Evolutionary conservation across 176 grass and related monocot species (phyloP).

Genomic region (Pharus latifolius): DNA sequence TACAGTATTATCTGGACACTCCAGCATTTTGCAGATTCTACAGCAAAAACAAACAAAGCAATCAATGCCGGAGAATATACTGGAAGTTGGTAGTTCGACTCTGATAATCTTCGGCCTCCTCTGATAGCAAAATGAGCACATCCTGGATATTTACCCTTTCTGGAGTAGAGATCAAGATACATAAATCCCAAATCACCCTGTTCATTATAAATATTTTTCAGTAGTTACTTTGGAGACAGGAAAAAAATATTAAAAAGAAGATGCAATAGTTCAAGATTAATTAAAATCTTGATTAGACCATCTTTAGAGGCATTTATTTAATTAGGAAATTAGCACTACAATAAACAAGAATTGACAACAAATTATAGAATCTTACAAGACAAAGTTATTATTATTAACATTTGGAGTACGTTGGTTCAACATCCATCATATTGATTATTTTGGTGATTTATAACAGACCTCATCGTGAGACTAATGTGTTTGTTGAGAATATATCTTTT

Average conservation of each 20-base stretch:
- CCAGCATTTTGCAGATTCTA: neutral
- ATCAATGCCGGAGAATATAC: conserved; percentile 32
- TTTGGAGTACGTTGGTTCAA: no score
- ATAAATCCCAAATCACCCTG: conserved; percentile 93
- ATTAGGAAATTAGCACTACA: neutral
- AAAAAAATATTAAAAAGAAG: conserved; percentile 10
- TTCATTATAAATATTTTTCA: conserved; percentile 1
- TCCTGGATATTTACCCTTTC: conserved; percentile 80
- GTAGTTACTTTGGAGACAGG: neutral
- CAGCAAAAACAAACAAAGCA: conserved; percentile 3
- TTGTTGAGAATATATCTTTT: no score
- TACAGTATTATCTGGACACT: neutral
- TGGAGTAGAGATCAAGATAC: conserved; percentile 94
- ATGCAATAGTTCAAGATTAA: neutral
- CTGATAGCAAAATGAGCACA: conserved; percentile 96
- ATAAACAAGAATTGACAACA: neutral
- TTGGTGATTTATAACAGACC: no score
- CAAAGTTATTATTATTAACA: neutral
- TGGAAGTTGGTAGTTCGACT: conserved; percentile 62
- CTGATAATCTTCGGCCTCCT: conserved; percentile 61
- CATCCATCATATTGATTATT: no score
- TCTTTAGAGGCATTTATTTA: neutral
- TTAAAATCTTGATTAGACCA: conserved; percentile 5
- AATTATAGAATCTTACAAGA: neutral
- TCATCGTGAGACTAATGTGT: no score